Evolutionary conservation across 352 stramenopile species (phyloP), one percentile per base, ranked within the genome.

Genomic region (Globisporangium cystogenes): DNA sequence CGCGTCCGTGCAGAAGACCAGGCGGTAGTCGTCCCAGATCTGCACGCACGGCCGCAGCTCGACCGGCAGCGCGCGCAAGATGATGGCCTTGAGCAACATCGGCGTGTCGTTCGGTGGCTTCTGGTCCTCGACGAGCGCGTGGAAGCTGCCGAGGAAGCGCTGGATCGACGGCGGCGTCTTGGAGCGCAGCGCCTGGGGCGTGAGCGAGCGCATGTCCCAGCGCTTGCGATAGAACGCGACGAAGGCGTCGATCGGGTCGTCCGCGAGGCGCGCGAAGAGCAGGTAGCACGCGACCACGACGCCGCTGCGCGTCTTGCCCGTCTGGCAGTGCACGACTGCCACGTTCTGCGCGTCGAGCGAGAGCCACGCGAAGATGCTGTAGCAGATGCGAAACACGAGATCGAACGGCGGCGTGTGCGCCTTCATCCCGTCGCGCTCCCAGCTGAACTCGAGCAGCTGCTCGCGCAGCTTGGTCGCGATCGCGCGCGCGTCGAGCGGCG

Each of bases 281-380:
- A 98, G 59, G 57, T 97, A 98, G 52, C 90, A 97, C 12, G 93
- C 95, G 18, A 96, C 73, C 0, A 97, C 83, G 52, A 98, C 89
- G 7, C 89, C 92, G 21, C 83, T 98, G 26, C 90, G 76, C 21
- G 91, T 98, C 65, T 98, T 97, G 7, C 95, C 95, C 27, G 95
- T 96, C 51, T 81, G 67, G 63, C 93, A 98, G 57, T 95, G 91
- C 14, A 98, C 57, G 14, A 96, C 65, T 11, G 84, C 86, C 7
- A 98, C 73, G 42, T 97, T 88, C 24, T 70, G 57, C 1, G 74
- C 40, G 44, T 96, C 77, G 4, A 97, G 62, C 14, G 82, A 78
- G 5, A 98, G 62, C 72, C 93, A 98, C n/a, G 91, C 86, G 64
- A 95, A 81, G 35, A 98, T 76, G 14, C 84, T 76, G 60, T 98